A percentile compares a stretch with the other conserved stretches of the same genome.
These are phyloP conservation scores for Sordaria brevicollis DNA, from an alignment of 495 filamentous ascomycete species.

Conservation along the genomic window DNA sequence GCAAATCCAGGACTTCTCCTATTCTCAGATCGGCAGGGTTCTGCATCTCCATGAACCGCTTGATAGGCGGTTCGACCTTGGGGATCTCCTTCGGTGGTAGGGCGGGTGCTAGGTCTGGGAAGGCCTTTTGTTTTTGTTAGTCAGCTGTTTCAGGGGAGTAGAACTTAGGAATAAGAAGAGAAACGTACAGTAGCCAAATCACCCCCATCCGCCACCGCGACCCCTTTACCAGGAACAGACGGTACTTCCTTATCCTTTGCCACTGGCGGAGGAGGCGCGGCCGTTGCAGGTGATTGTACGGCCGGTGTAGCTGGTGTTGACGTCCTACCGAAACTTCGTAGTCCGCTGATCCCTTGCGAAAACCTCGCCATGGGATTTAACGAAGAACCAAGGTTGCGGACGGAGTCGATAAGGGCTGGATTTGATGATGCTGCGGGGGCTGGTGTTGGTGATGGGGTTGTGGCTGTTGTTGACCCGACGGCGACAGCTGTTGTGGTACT, in stretches of 20 bases:
- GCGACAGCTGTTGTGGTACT: slow-evolving; percentile 1
- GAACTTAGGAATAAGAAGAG: neutral
- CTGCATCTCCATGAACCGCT: slow-evolving; percentile 71
- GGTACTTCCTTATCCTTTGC: slow-evolving; percentile 26
- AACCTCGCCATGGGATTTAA: slow-evolving; percentile 79
- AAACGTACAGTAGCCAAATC: slow-evolving; percentile 40
- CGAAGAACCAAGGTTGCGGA: slow-evolving; percentile 73
- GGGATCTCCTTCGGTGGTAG: slow-evolving; percentile 39
- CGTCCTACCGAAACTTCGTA: slow-evolving; percentile 64
- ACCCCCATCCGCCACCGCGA: slow-evolving; percentile 29
- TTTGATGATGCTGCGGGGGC: slow-evolving; percentile 34
- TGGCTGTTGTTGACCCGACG: too few species aligned
- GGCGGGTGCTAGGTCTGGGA: slow-evolving; percentile 46
- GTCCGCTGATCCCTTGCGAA: slow-evolving; percentile 50
- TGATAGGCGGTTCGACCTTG: slow-evolving; percentile 60
- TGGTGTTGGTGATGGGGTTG: neutral
- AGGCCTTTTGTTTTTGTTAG: slow-evolving; percentile 41
- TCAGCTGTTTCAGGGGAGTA: neutral
- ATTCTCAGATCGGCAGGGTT: slow-evolving; percentile 69
- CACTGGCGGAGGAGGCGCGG: slow-evolving; percentile 14
- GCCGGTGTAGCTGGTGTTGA: slow-evolving; percentile 17
- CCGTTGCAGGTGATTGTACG: slow-evolving; percentile 10
- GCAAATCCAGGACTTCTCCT: slow-evolving; percentile 68
- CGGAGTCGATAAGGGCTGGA: slow-evolving; percentile 60
- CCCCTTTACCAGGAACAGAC: slow-evolving; percentile 8